These are phyloP conservation scores for Talaromyces stipitatus DNA, from an alignment of 495 filamentous ascomycete genomes.

Conservation along the genomic window DNA sequence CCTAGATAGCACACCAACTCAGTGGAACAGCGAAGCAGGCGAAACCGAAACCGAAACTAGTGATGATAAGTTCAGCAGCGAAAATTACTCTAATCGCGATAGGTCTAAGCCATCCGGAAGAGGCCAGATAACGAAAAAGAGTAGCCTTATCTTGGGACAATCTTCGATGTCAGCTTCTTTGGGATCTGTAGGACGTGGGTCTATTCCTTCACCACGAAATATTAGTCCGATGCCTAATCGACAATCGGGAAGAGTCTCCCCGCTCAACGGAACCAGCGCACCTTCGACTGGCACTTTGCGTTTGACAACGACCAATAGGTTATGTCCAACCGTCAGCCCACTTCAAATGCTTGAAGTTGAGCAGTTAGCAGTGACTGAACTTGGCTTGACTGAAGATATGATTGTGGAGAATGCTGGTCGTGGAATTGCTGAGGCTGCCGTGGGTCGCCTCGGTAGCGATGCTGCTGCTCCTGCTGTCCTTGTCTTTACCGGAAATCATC, in stretches of 20 bases:
- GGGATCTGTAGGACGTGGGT: constrained; percentile 27
- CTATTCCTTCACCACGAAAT: constrained; percentile 31
- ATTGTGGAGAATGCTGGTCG: constrained; percentile 87
- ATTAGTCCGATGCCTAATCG: constrained; percentile 36
- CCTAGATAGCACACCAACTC: constrained; percentile 52
- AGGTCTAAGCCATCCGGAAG: constrained; percentile 40
- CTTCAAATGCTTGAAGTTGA: constrained; percentile 86
- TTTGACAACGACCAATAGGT: constrained; percentile 54
- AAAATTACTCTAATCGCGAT: constrained; percentile 45
- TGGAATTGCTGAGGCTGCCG: constrained; percentile 75
- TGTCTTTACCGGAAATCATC: constrained; percentile 81
- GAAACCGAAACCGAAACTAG: constrained; percentile 51
- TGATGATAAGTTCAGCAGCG: constrained; percentile 47
- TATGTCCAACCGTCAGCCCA: constrained; percentile 74
- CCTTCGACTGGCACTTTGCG: constrained; percentile 32
- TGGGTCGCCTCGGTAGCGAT: constrained; percentile 46
- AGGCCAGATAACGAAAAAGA: constrained; percentile 55
- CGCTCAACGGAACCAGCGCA: constrained; percentile 23
- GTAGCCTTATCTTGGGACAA: constrained; percentile 41
- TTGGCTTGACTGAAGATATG: constrained; percentile 79
- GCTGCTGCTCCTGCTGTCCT: constrained; percentile 58
- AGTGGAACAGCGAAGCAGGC: constrained; percentile 65
- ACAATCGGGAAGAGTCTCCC: constrained; percentile 27
- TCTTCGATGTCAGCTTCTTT: constrained; percentile 25
- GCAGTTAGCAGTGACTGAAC: constrained; percentile 73